phyloP scores from a whole-genome alignment of 1,284 basidiomycete genomes.

The Ganoderma resinaceum region DNA sequence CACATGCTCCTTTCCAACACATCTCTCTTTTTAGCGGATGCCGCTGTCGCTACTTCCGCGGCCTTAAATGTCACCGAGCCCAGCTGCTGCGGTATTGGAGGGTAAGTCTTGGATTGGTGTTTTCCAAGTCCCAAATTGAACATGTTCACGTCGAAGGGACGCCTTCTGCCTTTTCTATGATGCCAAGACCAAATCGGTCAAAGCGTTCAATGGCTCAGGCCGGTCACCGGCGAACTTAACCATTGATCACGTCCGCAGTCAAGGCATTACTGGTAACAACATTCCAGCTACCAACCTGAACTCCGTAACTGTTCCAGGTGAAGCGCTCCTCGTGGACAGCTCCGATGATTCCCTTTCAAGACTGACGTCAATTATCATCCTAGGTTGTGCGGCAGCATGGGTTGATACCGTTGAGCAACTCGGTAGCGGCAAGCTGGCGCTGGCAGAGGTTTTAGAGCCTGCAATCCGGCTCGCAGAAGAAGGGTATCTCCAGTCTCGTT shows the following conservation, averaged over 20 bases:
- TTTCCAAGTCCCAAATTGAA: background rate
- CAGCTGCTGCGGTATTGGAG: slow-evolving; percentile 82
- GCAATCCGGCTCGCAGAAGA: slow-evolving; percentile 88
- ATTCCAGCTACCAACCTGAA: slow-evolving; percentile 85
- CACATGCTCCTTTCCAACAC: background rate
- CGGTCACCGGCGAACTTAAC: slow-evolving; percentile 82
- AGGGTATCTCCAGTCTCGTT: slow-evolving; percentile 55
- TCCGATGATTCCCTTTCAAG: too few species aligned
- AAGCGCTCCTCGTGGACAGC: slow-evolving; percentile 4
- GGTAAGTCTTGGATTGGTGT: slow-evolving; percentile 50
- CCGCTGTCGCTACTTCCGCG: slow-evolving; percentile 83
- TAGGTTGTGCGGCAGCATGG: slow-evolving; percentile 93
- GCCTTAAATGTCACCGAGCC: slow-evolving; percentile 92
- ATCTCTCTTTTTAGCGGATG: slow-evolving; percentile 57
- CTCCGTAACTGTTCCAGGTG: slow-evolving; percentile 90
- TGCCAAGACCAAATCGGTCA: slow-evolving; percentile 80
- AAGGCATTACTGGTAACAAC: slow-evolving; percentile 70
- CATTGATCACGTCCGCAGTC: slow-evolving; percentile 74
- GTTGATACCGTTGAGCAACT: slow-evolving; percentile 86
- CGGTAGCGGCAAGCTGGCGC: slow-evolving; percentile 82
- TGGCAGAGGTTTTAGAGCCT: slow-evolving; percentile 88
- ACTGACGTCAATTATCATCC: background rate
- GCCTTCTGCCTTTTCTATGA: slow-evolving; percentile 94
- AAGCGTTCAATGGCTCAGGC: slow-evolving; percentile 89
- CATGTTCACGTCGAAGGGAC: slow-evolving; percentile 58